These are phyloP conservation scores for Petasospora fabianii DNA, from an alignment of 1,139 yeast species.

Conservation along the genomic window DNA sequence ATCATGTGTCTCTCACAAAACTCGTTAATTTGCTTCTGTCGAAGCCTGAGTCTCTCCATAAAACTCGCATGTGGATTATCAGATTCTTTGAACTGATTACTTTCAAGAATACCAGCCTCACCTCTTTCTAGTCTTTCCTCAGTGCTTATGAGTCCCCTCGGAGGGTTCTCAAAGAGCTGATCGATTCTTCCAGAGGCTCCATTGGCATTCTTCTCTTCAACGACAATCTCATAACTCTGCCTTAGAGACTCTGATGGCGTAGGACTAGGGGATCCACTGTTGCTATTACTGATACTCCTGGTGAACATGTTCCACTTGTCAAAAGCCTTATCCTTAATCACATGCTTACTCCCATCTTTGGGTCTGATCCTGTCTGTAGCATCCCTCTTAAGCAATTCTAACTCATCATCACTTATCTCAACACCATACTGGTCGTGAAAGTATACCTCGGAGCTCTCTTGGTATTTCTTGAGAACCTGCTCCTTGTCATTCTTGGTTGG, in stretches of 20 bases:
- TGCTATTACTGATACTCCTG: not conserved
- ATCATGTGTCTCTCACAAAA: slow-evolving; percentile 3
- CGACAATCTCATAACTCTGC: too few species aligned
- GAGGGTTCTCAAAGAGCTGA: slow-evolving; percentile 2
- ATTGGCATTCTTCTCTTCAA: not conserved
- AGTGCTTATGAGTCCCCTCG: not conserved
- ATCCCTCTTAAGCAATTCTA: slow-evolving; percentile 7
- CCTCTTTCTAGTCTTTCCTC: slow-evolving; percentile 7
- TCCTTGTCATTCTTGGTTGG: not conserved
- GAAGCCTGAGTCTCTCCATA: slow-evolving; percentile 1
- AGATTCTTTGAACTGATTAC: not conserved
- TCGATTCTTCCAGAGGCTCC: not conserved
- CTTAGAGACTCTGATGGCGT: not conserved
- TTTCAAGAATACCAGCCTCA: not conserved
- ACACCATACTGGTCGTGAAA: slow-evolving; percentile 12
- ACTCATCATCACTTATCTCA: slow-evolving; percentile 20
- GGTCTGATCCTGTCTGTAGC: slow-evolving; percentile 3
- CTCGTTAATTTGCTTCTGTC: slow-evolving; percentile 1
- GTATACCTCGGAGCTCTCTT: slow-evolving; percentile 12
- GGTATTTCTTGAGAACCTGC: slow-evolving; percentile 4
- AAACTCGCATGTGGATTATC: slow-evolving; percentile 4
- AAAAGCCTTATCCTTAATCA: not conserved
- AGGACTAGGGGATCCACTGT: not conserved
- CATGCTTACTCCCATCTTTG: slow-evolving; percentile 1
- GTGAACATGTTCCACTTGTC: slow-evolving; percentile 5